These are phyloP conservation scores for Pulveroboletus sp. DNA, from an alignment of 768 basidiomycete genomes.

Conservation along the genomic window DNA sequence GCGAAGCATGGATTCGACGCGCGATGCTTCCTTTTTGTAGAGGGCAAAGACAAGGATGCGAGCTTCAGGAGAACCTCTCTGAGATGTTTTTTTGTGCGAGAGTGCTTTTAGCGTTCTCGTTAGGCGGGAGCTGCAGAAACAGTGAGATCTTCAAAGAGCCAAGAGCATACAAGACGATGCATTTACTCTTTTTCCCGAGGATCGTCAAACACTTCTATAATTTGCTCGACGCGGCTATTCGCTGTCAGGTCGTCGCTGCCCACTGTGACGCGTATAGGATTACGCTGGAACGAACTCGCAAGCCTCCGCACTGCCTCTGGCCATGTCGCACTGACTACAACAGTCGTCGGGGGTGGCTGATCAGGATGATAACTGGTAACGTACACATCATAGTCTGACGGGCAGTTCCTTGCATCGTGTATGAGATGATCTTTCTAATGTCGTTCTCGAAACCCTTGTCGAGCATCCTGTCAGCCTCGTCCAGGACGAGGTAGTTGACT, in stretches of 20 bases:
- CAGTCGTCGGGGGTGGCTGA: background rate
- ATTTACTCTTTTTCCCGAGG: constrained; percentile 82
- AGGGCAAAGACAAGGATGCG: constrained; percentile 90
- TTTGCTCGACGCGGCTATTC: constrained; percentile 90
- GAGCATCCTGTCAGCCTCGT: constrained; percentile 98
- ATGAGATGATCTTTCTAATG: constrained; percentile 84
- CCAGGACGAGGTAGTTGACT: constrained; percentile 89
- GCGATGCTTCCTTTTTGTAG: constrained; percentile 95
- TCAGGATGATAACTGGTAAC: constrained; percentile 27
- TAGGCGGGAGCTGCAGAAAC: constrained; percentile 52
- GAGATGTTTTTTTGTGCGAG: constrained; percentile 60
- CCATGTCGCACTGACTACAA: constrained; percentile 94
- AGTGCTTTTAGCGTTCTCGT: constrained; percentile 52
- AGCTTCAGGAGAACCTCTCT: constrained; percentile 47
- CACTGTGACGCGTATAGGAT: constrained; percentile 89
- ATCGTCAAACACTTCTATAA: constrained; percentile 89
- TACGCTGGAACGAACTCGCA: constrained; percentile 81
- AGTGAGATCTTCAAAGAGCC: background rate
- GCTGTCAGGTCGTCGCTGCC: constrained; percentile 95
- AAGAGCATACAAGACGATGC: background rate
- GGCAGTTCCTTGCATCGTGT: constrained; percentile 60
- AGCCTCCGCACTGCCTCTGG: constrained; percentile 89
- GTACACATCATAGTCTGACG: constrained; percentile 94
- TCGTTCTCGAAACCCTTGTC: constrained; percentile 99
- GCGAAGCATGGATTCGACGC: constrained; percentile 79